Evolutionary conservation across 257 asterid genomes (phyloP).

Genomic region (Solanum corneliomulleri): DNA sequence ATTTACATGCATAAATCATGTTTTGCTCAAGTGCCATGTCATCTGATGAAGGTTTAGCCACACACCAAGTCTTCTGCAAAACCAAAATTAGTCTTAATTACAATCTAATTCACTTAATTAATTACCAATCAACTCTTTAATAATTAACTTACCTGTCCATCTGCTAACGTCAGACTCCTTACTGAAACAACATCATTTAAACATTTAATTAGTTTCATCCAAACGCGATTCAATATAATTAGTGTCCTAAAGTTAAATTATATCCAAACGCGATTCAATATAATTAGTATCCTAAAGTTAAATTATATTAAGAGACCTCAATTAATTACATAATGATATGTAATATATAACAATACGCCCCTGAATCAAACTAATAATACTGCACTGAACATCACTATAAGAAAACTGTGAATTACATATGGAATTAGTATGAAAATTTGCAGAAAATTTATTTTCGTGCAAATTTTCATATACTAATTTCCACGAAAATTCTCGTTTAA

Average conservation of each 20-base stretch:
- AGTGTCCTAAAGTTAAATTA: neutral
- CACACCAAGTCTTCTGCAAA: constrained; percentile 50
- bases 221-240: neutral
- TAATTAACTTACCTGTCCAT: neutral
- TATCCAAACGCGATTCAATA: neutral
- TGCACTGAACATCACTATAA: too few relatives aligned
- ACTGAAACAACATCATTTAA: constrained; percentile 8
- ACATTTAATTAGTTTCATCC: neutral
- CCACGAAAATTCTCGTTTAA: fast-evolving
- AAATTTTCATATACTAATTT: too few relatives aligned
- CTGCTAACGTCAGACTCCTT: neutral
- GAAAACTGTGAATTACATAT: too few relatives aligned
- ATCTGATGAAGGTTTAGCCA: constrained; percentile 52
- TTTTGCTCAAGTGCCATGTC: neutral
- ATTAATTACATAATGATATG: too few relatives aligned
- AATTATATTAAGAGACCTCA: neutral
- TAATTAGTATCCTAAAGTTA: neutral
- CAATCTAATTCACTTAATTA: neutral
- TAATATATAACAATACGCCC: neutral
- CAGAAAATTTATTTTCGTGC: too few relatives aligned
- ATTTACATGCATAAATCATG: constrained; percentile 22
- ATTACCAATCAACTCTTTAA: neutral
- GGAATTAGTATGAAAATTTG: too few relatives aligned
- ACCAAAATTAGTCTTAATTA: neutral
- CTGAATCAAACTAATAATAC: neutral